Evolutionary conservation across 139 green algal genomes (phyloP).

Genomic region (Chlamydomonas sp.): DNA sequence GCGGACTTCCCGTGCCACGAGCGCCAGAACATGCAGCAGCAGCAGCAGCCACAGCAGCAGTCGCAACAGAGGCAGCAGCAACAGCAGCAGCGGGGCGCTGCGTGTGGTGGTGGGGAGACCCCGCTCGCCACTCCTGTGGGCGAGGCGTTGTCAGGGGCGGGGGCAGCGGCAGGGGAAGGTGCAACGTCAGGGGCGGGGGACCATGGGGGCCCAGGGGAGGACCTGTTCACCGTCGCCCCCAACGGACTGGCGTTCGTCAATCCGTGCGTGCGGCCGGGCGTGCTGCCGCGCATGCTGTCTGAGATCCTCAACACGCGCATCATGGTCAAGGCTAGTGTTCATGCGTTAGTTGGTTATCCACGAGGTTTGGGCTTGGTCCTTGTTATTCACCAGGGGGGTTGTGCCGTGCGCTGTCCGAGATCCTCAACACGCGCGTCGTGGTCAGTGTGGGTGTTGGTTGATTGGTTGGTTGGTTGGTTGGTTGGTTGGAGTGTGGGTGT

Average conservation of each 20-base stretch:
- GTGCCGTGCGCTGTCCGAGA: conserved; percentile 86
- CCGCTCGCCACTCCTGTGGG: too few relatives aligned
- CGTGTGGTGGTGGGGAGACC: too few relatives aligned
- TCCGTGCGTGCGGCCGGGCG: conserved; percentile 52
- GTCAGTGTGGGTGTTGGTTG: too few relatives aligned
- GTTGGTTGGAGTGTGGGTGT: too few relatives aligned
- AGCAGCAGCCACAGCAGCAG: too few relatives aligned
- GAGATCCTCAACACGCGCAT: conserved; percentile 93
- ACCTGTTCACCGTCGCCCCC: conserved; percentile 46
- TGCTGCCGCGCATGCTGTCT: conserved; percentile 86
- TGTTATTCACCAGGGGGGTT: conserved; percentile 88
- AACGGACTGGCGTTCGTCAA: conserved; percentile 84
- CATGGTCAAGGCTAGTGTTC: conserved; percentile 92
- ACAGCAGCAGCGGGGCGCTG: too few relatives aligned
- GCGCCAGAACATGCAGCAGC: too few relatives aligned
- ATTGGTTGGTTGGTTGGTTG: too few relatives aligned
- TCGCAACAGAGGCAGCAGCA: too few relatives aligned
- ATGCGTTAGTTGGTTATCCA: too few relatives aligned
- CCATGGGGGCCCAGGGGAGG: conserved; percentile 38
- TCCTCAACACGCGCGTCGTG: conserved; percentile 92
- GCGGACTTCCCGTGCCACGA: too few relatives aligned
- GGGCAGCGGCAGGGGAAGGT: not conserved
- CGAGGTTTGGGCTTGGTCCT: too few relatives aligned
- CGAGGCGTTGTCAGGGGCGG: not conserved
- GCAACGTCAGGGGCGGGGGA: conserved; percentile 2